Base-by-base conservation (phyloP, 805 yeast species). In the Metschnikowia proteae region DNA sequence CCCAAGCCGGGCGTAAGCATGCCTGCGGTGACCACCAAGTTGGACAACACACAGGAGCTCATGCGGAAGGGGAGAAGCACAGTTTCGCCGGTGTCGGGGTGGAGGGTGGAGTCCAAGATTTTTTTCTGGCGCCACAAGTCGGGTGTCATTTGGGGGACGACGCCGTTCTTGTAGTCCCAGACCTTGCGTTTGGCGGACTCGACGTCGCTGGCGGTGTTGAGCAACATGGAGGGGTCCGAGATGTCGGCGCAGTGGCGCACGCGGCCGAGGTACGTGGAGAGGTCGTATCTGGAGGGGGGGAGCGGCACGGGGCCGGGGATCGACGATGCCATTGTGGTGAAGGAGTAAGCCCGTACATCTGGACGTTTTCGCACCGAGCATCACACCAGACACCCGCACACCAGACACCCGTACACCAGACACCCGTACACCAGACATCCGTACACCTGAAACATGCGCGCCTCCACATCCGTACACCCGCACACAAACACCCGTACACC, bases 1-100 rank as follows among this genome's bases (percentile, higher is more conserved):
- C 96, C 95, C 62, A 94, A 67, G 48, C 87, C 86, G 6, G 99
- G 99, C 1, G 97, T 92, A 56, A 94, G 78, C 99, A 94, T 94
- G 56, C 99, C 99, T 3, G 86, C 92, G 5, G 98, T 92, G 43
- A 94, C 98, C 23, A 92, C 92, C 67, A 94, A 71, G 66, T 94
- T 94, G 8, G 96, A 88, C 46, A 94, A 73, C 13, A 94, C 99
- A 71, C 94, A 89, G 30, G 92, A 85, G 25, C 97, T 89, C 99
- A 94, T 94, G 69, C 99, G 80, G 70, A 94, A 94, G 3, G 99
- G 99, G 47, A 94, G 73, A 28, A 88, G 64, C 9, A 94, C 97
- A 1, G 96, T 86, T 60, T 89, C 94, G 1, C 97, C 97, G 5
- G 95, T 92, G 64, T 94, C 99, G 44, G 99, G 99, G 67, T 94